phyloP scores from a whole-genome alignment of 768 basidiomycete species.

The Rhodotorula paludigena region DNA sequence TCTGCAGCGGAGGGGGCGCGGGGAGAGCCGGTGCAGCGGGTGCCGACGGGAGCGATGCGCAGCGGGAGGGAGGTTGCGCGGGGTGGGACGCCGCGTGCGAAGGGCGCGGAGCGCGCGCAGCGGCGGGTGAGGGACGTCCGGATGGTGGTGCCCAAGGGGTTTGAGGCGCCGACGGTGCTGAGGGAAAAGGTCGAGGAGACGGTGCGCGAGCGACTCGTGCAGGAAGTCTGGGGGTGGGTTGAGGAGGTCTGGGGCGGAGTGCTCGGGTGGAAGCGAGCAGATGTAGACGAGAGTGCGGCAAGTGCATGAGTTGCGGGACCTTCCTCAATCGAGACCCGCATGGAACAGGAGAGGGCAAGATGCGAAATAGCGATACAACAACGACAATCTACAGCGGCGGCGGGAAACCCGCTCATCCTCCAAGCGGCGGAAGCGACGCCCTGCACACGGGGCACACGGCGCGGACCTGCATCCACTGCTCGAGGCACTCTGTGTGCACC shows the following conservation, averaged over 20 bases:
- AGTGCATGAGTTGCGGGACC: background rate
- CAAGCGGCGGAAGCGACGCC: conserved; percentile 20
- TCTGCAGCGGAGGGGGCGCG: background rate
- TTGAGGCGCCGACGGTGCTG: background rate
- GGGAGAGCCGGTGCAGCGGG: too few species aligned
- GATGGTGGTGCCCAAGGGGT: background rate
- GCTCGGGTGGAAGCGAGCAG: conserved; percentile 1
- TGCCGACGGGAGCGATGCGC: background rate
- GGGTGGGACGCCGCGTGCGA: background rate
- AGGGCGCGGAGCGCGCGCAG: background rate
- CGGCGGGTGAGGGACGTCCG: background rate
- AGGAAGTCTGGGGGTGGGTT: conserved; percentile 1
- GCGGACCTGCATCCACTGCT: conserved; percentile 39
- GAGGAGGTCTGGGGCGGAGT: conserved; percentile 8
- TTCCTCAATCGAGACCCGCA: background rate
- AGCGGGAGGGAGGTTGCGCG: background rate
- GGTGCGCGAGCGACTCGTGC: background rate
- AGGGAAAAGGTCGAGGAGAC: background rate
- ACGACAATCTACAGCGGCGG: too few species aligned
- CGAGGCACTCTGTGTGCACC: conserved; percentile 40
- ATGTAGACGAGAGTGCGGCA: too few species aligned
- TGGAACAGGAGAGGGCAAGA: background rate
- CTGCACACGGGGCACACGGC: conserved; percentile 32
- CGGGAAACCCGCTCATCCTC: conserved; percentile 1
- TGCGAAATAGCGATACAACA: background rate